Percentiles rank a stretch among this genome's conserved stretches.
Evolutionary conservation across 2,329 filamentous ascomycete species (phyloP).

Genomic region (Chaetomium olivaceum): DNA sequence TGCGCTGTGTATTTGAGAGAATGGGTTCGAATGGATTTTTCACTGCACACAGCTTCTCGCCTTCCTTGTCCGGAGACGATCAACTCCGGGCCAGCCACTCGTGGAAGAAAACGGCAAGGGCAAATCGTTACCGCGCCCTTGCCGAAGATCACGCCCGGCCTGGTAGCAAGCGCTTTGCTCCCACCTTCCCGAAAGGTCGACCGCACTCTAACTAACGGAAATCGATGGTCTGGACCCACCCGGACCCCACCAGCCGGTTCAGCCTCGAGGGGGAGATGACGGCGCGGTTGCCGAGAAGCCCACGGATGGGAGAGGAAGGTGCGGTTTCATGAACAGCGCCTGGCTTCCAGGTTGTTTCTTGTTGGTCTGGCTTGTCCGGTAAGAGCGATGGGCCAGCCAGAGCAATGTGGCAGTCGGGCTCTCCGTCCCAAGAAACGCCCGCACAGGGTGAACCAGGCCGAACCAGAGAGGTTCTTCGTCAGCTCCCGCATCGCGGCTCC

Average conservation of each 20-base stretch:
- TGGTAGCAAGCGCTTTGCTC: constrained; percentile 10
- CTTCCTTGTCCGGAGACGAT: constrained; percentile 27
- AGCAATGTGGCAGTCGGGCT: not conserved
- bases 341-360: not conserved
- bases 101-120: constrained; percentile 10
- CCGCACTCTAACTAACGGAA: constrained; percentile 5
- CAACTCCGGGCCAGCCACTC: constrained; percentile 15
- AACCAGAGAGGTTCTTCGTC: not conserved
- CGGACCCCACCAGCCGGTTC: constrained; percentile 21
- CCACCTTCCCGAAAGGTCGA: constrained; percentile 29
- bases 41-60: constrained; percentile 2
- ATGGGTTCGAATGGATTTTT: not conserved
- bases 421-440: not conserved
- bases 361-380: no score
- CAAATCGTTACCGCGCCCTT: constrained; percentile 12
- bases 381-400: no score
- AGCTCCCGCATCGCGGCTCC: not conserved
- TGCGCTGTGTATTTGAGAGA: not conserved
- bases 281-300: constrained; percentile 16
- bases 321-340: not conserved
- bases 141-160: constrained; percentile 20
- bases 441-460: not conserved
- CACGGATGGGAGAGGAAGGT: constrained; percentile 1
- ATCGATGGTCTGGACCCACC: constrained; percentile 24
- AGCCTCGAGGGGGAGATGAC: constrained; percentile 17